Evolutionary conservation across 1,284 basidiomycete genomes (phyloP), one percentile per base, ranked within the genome.

Genomic region (Rhodotorula sp.): DNA sequence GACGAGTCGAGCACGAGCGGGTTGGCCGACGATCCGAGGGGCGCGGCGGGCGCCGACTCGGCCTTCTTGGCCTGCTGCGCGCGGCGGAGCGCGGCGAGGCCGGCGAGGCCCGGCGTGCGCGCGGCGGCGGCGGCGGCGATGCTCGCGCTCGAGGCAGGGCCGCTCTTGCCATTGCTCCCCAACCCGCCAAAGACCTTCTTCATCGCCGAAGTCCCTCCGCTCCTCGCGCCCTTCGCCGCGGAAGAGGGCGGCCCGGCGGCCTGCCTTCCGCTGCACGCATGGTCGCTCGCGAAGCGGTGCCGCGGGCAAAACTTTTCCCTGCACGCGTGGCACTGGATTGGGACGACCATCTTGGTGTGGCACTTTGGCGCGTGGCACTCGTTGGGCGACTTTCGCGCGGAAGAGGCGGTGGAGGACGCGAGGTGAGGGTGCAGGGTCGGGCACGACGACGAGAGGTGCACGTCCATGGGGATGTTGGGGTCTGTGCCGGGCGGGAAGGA

Each of bases 261-360:
- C 19, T 21, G 55, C 57, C 55, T 67, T 61, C 46, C 55, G 42
- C 50, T 21, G 63, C 77, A 78, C 4, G 63, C 63, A 27, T 78
- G 77, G 21, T 74, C 70, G 23, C 55, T 60, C 21, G 45, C 64
- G 9, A 56, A 76, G 9, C 77, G 57, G 56, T 78, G 77, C 17
- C 27, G 61, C 25, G 76, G 66, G 65, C 77, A 78, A 46, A 68
- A 77, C 27, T n/a, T 61, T 3, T 48, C 45, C 7, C 55, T 4
- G 61, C 77, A 78, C 21, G 41, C n/a, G 4, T 57, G 50, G 59
- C 77, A 78, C 57, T 53, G 59, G 17, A 78, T 76, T 4, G 74
- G 71, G 4, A 70, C 72, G 68, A 77, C 70, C 66, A 77, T 66
- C 64, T 74, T 77, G 23, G 66, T 71, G 19, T 66, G 57, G 64